Evolutionary conservation across 495 filamentous ascomycete genomes (phyloP).

Genomic region (Penicillium argentinense): DNA sequence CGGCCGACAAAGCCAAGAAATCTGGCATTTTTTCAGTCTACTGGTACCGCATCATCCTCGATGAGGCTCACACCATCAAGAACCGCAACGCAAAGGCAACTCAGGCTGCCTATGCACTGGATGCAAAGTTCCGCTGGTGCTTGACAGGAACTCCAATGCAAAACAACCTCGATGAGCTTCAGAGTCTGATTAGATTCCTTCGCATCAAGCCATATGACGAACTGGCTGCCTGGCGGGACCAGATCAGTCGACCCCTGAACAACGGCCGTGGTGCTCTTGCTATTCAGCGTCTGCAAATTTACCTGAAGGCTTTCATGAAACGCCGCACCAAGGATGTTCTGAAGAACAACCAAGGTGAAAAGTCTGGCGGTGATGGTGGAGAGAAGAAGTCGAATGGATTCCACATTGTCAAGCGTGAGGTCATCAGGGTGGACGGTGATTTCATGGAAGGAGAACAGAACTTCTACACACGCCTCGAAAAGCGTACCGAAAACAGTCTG

Average conservation of each 20-base stretch:
- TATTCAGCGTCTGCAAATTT: conserved; percentile 79
- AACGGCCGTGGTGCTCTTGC: conserved; percentile 82
- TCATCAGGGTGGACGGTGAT: conserved; percentile 74
- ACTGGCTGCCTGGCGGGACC: conserved; percentile 77
- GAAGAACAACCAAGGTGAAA: conserved; percentile 75
- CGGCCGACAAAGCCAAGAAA: conserved; percentile 62
- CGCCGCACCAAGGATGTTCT: conserved; percentile 92
- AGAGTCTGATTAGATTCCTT: conserved; percentile 88
- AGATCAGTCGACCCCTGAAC: conserved; percentile 83
- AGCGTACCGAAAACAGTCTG: conserved; percentile 79
- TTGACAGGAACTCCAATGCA: conserved; percentile 95
- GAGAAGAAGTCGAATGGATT: conserved; percentile 61
- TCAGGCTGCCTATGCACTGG: conserved; percentile 78
- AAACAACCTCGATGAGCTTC: conserved; percentile 96
- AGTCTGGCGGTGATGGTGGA: conserved; percentile 57
- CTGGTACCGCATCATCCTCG: conserved; percentile 94
- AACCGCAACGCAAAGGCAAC: conserved; percentile 95
- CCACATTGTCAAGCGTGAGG: conserved; percentile 82
- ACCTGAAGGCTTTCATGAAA: conserved; percentile 94
- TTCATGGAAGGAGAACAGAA: conserved; percentile 77
- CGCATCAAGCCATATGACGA: conserved; percentile 90
- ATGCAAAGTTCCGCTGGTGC: conserved; percentile 89
- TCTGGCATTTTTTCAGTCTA: conserved; percentile 85
- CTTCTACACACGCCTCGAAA: conserved; percentile 83
- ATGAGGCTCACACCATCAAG: conserved; percentile 98